Base-by-base conservation (phyloP, 257 asterid genomes). In the Solanum rostratum region DNA sequence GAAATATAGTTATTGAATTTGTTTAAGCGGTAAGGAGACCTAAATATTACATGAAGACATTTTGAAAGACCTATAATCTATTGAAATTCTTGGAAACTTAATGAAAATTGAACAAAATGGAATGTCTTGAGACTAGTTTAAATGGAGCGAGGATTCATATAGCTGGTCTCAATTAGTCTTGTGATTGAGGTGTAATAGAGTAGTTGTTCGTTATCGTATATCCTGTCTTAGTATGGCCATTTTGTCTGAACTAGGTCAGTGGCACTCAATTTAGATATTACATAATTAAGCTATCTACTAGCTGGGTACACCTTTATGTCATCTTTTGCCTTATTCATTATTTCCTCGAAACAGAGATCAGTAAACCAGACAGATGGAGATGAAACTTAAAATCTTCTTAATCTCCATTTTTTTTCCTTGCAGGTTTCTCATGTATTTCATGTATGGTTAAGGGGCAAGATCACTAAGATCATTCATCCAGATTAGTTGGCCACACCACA, bases 351-450 rank as follows among this genome's bases (percentile, higher is more conserved):
- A 74, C 81, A 74, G 22, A 46, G 8, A 24, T 19, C n/a, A 16
- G n/a, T 33, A 24, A 27, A 76, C 39, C 5, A 3, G 9, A 16
- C 18, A 4, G 39, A 76, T 9, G 43, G 15, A 46, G 81, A 49
- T 27, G 60, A 50, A 76, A 27, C 41, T 10, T 16, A 76, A 8
- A 27, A 62, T 5, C 15, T 16, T 16, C 11, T 27, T 76, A 50
- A 50, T 50, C 24, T 50, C 6, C 27, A 14, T 49, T 76, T 20
- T 60, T 29, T 62, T 22, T 69, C 55, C 84, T 85, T 88, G 94
- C 94, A 95, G 98, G 98, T 69, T 89, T 85, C 93, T 95, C 79
- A 88, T 93, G 95, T 90, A 91, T 78, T 91, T 87, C 87, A 46
- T 90, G 86, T 90, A 91, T 82, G 90, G 94, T 88, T 94, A 86